Percentiles rank a stretch among this genome's conserved stretches.
These are phyloP conservation scores for Phytophthora meadii DNA, from an alignment of 352 stramenopile species.

Conservation along the genomic window DNA sequence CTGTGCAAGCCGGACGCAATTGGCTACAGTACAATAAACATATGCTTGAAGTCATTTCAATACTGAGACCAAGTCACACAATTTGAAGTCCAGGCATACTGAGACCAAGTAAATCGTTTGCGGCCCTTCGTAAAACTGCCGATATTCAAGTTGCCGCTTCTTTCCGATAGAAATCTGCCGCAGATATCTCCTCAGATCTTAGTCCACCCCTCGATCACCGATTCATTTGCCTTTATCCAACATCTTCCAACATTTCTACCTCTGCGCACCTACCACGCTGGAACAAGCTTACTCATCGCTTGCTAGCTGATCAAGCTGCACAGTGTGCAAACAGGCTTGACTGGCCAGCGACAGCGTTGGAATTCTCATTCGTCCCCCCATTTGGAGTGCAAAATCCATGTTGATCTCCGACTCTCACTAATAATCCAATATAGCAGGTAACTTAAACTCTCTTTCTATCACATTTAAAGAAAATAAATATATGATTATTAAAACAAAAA, in stretches of 20 bases:
- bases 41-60: constrained; percentile 19
- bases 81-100: constrained; percentile 3
- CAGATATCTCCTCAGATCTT: background rate
- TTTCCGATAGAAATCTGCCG: constrained; percentile 5
- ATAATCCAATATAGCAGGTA: constrained; percentile 5
- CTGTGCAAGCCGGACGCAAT: constrained; percentile 10
- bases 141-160: constrained; percentile 28
- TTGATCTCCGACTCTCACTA: constrained; percentile 15
- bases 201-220: constrained; percentile 1
- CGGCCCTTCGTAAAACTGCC: background rate
- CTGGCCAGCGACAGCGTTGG: constrained; percentile 4
- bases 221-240: constrained; percentile 5
- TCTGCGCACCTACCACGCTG: constrained; percentile 1
- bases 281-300: constrained; percentile 13
- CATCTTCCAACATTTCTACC: constrained; percentile 6
- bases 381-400: constrained; percentile 9
- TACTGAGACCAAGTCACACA: constrained; percentile 15
- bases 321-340: constrained; percentile 6
- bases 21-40: constrained; percentile 18
- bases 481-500: constrained; percentile 1
- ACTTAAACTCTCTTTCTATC: background rate
- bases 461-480: background rate
- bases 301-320: constrained; percentile 26
- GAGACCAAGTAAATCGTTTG: constrained; percentile 2
- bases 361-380: background rate